phyloP scores from a whole-genome alignment of 306 rosid genomes.

The Herpetospermum pedunculosum region DNA sequence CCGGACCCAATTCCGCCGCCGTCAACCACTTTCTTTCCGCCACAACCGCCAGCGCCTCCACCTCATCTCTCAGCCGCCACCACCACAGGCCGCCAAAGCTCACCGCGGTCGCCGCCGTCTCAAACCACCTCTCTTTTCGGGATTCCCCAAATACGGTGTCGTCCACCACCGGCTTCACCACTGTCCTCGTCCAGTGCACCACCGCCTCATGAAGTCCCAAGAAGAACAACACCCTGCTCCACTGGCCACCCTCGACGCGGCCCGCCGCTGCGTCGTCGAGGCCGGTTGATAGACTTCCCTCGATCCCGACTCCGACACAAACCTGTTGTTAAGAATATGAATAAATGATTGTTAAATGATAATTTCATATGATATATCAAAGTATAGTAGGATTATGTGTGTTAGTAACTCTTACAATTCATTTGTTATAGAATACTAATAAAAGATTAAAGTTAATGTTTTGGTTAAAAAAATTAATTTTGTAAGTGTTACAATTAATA shows the following conservation, averaged over 20 bases:
- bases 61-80: constrained; percentile 68
- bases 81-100: constrained; percentile 61
- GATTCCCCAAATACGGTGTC: constrained; percentile 41
- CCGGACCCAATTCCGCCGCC: constrained; percentile 29
- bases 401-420: no score
- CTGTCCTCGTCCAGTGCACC: constrained; percentile 47
- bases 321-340: constrained; percentile 19
- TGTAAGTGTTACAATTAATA: no score
- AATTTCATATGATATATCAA: no score
- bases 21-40: constrained; percentile 38
- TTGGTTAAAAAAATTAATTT: no score
- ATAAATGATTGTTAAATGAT: no score
- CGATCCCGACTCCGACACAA: constrained; percentile 55
- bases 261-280: constrained; percentile 2
- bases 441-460: no score
- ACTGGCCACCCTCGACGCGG: constrained; percentile 16
- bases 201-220: constrained; percentile 65
- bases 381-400: no score
- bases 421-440: no score
- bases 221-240: constrained; percentile 38
- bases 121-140: constrained; percentile 40
- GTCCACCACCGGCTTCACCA: constrained; percentile 77
- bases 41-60: constrained; percentile 46
- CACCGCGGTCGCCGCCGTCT: constrained; percentile 31
- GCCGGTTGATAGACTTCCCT: constrained; percentile 33